These are phyloP conservation scores for Pisolithus thermaeus DNA, from an alignment of 1,284 basidiomycete genomes.

Conservation along the genomic window DNA sequence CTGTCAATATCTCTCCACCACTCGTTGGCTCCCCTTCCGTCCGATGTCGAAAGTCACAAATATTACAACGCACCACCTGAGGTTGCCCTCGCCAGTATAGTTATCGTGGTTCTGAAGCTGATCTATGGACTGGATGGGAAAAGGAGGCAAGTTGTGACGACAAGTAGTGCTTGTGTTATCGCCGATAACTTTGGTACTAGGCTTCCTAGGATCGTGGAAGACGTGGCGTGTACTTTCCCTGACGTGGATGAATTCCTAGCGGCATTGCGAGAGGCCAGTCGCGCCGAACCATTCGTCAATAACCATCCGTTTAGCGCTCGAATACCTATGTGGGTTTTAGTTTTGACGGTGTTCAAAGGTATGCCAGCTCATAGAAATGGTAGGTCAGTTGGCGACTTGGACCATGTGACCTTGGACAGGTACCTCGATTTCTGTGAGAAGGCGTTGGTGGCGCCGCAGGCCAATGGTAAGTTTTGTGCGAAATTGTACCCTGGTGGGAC, in stretches of 20 bases:
- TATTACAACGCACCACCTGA: conserved; percentile 72
- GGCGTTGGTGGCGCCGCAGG: conserved; percentile 38
- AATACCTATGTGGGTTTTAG: conserved; percentile 28
- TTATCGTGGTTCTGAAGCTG: conserved; percentile 74
- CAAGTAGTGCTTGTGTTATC: conserved; percentile 1
- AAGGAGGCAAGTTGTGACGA: conserved; percentile 37
- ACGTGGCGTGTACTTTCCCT: conserved; percentile 64
- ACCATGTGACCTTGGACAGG: conserved; percentile 50
- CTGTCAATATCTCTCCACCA: conserved; percentile 58
- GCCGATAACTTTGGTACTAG: conserved; percentile 30
- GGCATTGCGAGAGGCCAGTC: conserved; percentile 37
- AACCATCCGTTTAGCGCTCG: conserved; percentile 32
- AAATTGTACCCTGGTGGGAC: conserved; percentile 4
- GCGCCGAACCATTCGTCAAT: conserved; percentile 26
- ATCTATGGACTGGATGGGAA: conserved; percentile 79
- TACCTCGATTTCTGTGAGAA: conserved; percentile 65
- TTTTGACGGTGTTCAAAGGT: conserved; percentile 5
- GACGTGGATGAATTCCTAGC: conserved; percentile 46
- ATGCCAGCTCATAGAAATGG: conserved; percentile 8
- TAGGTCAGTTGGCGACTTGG: conserved; percentile 55
- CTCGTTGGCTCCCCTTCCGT: conserved; percentile 42
- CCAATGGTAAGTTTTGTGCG: conserved; percentile 16
- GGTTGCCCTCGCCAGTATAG: conserved; percentile 57
- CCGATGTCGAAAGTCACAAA: conserved; percentile 33
- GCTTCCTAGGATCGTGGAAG: conserved; percentile 40